phyloP scores from a whole-genome alignment of 2,329 filamentous ascomycete genomes.

The Helotiales sp. region DNA sequence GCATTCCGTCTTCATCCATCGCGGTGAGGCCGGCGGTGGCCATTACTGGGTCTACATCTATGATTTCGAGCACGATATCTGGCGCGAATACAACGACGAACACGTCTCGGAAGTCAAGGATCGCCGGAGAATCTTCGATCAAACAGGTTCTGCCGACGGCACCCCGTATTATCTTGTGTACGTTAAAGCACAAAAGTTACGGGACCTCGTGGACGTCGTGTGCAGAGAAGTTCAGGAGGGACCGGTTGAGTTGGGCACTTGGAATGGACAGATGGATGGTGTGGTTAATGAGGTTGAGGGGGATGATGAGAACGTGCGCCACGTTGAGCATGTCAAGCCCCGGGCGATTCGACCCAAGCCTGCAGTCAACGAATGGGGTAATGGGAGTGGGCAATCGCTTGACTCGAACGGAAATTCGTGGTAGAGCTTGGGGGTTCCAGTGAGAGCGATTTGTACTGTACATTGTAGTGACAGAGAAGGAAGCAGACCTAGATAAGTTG shows the following conservation, averaged over 20 bases:
- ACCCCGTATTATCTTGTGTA: slow-evolving; percentile 87
- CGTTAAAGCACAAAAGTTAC: slow-evolving; percentile 69
- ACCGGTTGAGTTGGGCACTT: slow-evolving; percentile 17
- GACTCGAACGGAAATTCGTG: slow-evolving; percentile 8
- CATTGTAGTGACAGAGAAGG: neutral
- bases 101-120: slow-evolving; percentile 72
- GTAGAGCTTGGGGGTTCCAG: neutral
- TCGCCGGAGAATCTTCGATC: slow-evolving; percentile 69
- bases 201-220: slow-evolving; percentile 63
- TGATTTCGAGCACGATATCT: slow-evolving; percentile 60
- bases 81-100: slow-evolving; percentile 95
- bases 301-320: slow-evolving; percentile 18
- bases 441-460: neutral
- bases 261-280: slow-evolving; percentile 18
- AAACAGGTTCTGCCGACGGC: slow-evolving; percentile 66
- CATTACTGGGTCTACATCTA: slow-evolving; percentile 97
- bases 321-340: slow-evolving; percentile 34
- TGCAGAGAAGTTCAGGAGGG: slow-evolving; percentile 47
- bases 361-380: slow-evolving; percentile 4
- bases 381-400: neutral
- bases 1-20: slow-evolving; percentile 92
- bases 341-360: slow-evolving; percentile 35
- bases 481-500: neutral
- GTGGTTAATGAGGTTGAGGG: neutral
- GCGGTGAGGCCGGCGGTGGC: slow-evolving; percentile 71